A percentile compares a stretch with the other conserved stretches of the same genome.
Evolutionary conservation across 1,284 basidiomycete species (phyloP).

Genomic region (Phaffia rhodozyma): DNA sequence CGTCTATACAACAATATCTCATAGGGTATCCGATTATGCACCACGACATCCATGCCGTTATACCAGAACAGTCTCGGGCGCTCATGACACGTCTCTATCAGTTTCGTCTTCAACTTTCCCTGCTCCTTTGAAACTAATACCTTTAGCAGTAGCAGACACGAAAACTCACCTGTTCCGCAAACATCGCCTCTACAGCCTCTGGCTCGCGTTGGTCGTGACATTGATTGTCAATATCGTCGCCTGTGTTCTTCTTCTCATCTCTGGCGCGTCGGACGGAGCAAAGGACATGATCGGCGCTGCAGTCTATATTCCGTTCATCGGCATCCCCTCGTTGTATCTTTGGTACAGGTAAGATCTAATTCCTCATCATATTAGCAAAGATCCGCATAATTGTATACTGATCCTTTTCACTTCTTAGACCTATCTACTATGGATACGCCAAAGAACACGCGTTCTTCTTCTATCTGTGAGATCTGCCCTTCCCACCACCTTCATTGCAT

Average conservation of each 20-base stretch:
- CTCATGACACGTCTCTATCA: constrained; percentile 68
- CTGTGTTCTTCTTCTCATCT: constrained; percentile 57
- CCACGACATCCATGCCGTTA: constrained; percentile 81
- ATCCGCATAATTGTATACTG: background rate
- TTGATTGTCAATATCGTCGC: constrained; percentile 23
- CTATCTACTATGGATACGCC: constrained; percentile 94
- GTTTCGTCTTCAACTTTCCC: background rate
- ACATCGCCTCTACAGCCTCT: constrained; percentile 49
- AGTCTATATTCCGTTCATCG: constrained; percentile 66
- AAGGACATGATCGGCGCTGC: constrained; percentile 47
- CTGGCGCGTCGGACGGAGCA: constrained; percentile 63
- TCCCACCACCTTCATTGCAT: constrained; percentile 18
- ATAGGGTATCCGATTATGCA: constrained; percentile 85
- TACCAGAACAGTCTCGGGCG: constrained; percentile 64
- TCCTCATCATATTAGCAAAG: background rate
- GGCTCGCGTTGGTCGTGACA: constrained; percentile 38
- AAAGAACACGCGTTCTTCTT: constrained; percentile 49
- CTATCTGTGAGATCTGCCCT: constrained; percentile 34
- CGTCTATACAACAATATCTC: background rate
- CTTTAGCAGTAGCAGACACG: no score
- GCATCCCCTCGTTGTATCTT: constrained; percentile 66
- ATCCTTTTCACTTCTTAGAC: constrained; percentile 41
- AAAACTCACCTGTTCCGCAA: no score
- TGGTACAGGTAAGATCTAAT: constrained; percentile 62
- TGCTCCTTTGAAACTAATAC: background rate